phyloP scores from a whole-genome alignment of 768 basidiomycete species.

The Podaxis pistillaris region DNA sequence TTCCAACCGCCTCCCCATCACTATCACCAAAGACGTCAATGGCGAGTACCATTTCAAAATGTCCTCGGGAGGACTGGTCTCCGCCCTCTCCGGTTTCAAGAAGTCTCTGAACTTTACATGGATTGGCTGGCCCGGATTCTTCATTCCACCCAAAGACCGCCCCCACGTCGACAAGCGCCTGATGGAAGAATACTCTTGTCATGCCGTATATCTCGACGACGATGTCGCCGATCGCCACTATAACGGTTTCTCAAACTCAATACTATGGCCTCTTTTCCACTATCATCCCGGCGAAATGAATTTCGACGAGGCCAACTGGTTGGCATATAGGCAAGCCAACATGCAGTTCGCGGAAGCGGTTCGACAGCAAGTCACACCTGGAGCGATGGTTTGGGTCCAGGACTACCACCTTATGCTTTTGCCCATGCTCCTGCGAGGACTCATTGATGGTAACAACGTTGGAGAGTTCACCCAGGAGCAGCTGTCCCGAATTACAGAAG shows the following conservation, averaged over 20 bases:
- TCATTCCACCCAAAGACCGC: slow-evolving; percentile 93
- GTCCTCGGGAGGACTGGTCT: slow-evolving; percentile 97
- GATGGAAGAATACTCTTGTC: slow-evolving; percentile 93
- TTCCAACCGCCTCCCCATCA: slow-evolving; percentile 92
- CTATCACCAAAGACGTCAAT: slow-evolving; percentile 88
- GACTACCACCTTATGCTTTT: slow-evolving; percentile 98
- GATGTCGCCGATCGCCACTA: slow-evolving; percentile 98
- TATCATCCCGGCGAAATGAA: slow-evolving; percentile 99
- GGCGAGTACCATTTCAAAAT: slow-evolving; percentile 99
- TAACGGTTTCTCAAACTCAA: slow-evolving; percentile 99
- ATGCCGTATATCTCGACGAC: slow-evolving; percentile 97
- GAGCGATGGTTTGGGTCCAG: slow-evolving; percentile 99
- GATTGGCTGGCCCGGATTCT: slow-evolving; percentile 95
- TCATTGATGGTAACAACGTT: slow-evolving; percentile 71
- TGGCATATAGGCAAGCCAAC: slow-evolving; percentile 96
- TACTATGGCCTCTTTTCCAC: slow-evolving; percentile 99
- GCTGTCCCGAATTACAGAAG: slow-evolving; percentile 69
- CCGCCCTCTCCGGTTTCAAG: slow-evolving; percentile 96
- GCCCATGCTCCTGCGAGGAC: slow-evolving; percentile 88
- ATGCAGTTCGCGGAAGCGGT: slow-evolving; percentile 92
- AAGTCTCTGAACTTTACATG: slow-evolving; percentile 97
- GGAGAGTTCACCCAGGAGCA: slow-evolving; percentile 61
- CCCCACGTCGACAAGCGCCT: slow-evolving; percentile 87
- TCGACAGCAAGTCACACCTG: slow-evolving; percentile 71
- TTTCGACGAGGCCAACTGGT: slow-evolving; percentile 98